phyloP scores from a whole-genome alignment of 1,139 yeast genomes.

The Blastobotrys arbuscula region DNA sequence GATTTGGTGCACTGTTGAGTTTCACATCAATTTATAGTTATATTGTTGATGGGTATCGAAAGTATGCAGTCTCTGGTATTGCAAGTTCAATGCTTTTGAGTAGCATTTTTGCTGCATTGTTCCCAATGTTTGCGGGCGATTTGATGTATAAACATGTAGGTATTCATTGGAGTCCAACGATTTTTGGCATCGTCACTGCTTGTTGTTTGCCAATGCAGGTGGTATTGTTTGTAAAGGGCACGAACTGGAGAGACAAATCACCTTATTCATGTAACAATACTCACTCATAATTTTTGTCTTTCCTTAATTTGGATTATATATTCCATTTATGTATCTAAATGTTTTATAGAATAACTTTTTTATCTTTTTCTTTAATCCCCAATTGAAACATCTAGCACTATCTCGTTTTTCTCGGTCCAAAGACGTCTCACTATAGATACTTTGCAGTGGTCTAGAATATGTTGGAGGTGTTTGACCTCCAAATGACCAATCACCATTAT shows the following conservation, averaged over 20 bases:
- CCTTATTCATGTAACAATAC: constrained; percentile 5
- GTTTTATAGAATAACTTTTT: neutral
- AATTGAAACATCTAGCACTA: too few species aligned
- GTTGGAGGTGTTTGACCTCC: too few species aligned
- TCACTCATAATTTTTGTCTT: neutral
- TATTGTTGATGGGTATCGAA: constrained; percentile 48
- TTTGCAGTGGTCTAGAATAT: too few species aligned
- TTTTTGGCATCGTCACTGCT: constrained; percentile 37
- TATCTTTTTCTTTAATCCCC: neutral
- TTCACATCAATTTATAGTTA: constrained; percentile 45
- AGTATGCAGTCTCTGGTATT: constrained; percentile 57
- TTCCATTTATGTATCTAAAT: neutral
- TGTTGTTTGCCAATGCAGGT: constrained; percentile 20
- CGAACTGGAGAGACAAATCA: constrained; percentile 7
- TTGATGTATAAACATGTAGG: constrained; percentile 50
- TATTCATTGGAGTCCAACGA: constrained; percentile 52
- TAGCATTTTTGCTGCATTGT: constrained; percentile 55
- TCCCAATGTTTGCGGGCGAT: constrained; percentile 57
- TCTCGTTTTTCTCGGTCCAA: too few species aligned
- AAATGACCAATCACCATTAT: too few species aligned
- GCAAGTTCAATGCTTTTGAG: constrained; percentile 62
- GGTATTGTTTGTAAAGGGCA: constrained; percentile 3
- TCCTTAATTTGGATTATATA: neutral
- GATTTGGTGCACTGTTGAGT: constrained; percentile 50
- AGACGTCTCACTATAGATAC: too few species aligned